Conservation (phyloP, 2,329 filamentous ascomycete species). For the Bimuria novae-zelandiae region DNA sequence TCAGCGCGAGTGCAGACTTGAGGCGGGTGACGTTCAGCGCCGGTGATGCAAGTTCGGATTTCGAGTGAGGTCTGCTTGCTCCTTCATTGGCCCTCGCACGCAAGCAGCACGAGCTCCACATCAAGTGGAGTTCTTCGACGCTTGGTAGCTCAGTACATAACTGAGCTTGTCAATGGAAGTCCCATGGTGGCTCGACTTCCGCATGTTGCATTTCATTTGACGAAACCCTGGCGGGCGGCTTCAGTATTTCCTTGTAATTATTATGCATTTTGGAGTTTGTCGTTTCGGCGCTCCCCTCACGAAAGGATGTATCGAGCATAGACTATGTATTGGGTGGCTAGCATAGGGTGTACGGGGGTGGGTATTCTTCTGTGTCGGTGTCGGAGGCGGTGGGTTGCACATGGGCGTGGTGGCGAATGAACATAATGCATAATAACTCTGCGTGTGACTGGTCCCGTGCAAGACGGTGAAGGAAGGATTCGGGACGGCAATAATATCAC, state of each 20-base stretch:
- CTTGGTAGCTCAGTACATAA: conserved; percentile 3
- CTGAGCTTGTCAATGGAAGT: conserved; percentile 10
- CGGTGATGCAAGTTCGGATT: conserved; percentile 1
- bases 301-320: conserved; percentile 1
- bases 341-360: conserved; percentile 10
- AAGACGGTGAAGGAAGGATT: no score
- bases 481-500: neutral
- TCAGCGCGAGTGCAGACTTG: neutral
- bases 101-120: neutral
- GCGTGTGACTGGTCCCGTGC: no score
- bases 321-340: neutral
- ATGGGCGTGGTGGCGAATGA: neutral
- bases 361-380: neutral
- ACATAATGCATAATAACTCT: conserved; percentile 7
- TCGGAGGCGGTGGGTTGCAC: neutral
- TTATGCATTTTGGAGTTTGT: conserved; percentile 19
- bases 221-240: conserved; percentile 13
- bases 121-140: neutral
- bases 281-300: conserved; percentile 14
- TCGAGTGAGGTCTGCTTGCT: neutral
- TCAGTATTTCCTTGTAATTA: conserved; percentile 27
- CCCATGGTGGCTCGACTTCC: neutral
- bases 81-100: neutral
- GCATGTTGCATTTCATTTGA: conserved; percentile 9
- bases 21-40: neutral